Evolutionary conservation across 2,329 filamentous ascomycete species (phyloP).

Genomic region (Akanthomyces dipterigenus): DNA sequence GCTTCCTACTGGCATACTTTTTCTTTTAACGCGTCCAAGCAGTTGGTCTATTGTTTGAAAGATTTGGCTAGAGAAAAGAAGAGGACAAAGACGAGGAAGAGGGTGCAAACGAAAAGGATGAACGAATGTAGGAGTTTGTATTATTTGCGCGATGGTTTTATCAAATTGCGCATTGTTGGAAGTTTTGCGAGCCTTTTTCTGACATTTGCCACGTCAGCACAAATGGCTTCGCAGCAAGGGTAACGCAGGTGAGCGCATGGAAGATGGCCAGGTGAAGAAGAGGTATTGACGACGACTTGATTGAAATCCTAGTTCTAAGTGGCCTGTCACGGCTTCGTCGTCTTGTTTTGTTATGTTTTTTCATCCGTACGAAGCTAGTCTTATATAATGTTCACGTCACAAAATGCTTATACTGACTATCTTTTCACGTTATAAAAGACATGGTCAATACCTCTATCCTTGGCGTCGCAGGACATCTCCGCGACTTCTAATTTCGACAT

Average conservation of each 20-base stretch:
- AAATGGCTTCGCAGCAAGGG: not conserved
- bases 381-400: not conserved
- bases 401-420: not conserved
- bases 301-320: not conserved
- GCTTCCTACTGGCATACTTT: conserved; percentile 91
- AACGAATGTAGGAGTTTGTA: not conserved
- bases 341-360: not conserved
- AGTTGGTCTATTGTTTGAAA: not conserved
- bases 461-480: not conserved
- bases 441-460: too few species aligned
- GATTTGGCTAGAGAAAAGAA: not conserved
- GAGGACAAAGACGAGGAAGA: not conserved
- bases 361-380: conserved; percentile 5
- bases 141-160: not conserved
- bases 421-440: too few species aligned
- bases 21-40: conserved; percentile 65
- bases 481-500: too few species aligned
- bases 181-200: not conserved
- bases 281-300: too few species aligned
- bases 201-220: too few species aligned
- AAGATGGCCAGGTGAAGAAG: not conserved
- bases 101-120: not conserved
- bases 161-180: conserved; percentile 1
- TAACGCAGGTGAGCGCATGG: not conserved
- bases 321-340: not conserved